Evolutionary conservation across 2,329 filamentous ascomycete genomes (phyloP), one percentile per base, ranked within the genome.

Genomic region (Sporothrix euskadiensis): DNA sequence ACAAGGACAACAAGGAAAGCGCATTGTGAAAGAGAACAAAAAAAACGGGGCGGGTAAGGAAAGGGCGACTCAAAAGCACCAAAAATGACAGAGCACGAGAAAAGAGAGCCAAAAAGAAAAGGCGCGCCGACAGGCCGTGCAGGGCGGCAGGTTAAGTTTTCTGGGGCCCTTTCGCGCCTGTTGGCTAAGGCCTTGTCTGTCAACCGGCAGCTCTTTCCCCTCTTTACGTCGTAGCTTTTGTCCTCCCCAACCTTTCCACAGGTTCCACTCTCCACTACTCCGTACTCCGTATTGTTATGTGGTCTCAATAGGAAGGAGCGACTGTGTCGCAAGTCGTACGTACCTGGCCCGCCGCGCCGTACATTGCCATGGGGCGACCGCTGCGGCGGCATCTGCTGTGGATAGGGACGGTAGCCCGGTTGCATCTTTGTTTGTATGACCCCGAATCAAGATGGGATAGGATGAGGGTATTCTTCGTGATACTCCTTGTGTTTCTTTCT

Each of bases 351-450:
- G 72, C 63, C 85, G 77, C 86, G 84, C 76, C 86, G 84, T 79
- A 83, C 85, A 75, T 83, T 84, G 19, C 75, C 74, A 70, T 75
- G 75, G 81, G 87, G 85, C 76, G 85, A 83, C 76, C 84, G 82
- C 76, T 85, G 82, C 78, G 85, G 85, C 75, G 85, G 82, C 77
- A 82, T 81, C 80, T 85, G 86, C 77, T 86, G 85, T 79, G 83
- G 82, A 80, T 85, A 87, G 72, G 81, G 80, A 76, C 86, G 86
- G 79, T 86, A 88, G 76, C 86, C 84, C 73, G 82, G 81, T 81
- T 88, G 86, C 86, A 88, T 88, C 77, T 78, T 83, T 83, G 78
- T 70, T 69, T 71, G 70, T 66, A 44, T 30, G 63, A 56, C 19
- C 66, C 63, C 32, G 35, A 10, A 22, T 26, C 39, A 61, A 35